A percentile compares a stretch with the other conserved stretches of the same genome.
phyloP scores from a whole-genome alignment of 2,329 filamentous ascomycete genomes.

The Volutella citrinella region DNA sequence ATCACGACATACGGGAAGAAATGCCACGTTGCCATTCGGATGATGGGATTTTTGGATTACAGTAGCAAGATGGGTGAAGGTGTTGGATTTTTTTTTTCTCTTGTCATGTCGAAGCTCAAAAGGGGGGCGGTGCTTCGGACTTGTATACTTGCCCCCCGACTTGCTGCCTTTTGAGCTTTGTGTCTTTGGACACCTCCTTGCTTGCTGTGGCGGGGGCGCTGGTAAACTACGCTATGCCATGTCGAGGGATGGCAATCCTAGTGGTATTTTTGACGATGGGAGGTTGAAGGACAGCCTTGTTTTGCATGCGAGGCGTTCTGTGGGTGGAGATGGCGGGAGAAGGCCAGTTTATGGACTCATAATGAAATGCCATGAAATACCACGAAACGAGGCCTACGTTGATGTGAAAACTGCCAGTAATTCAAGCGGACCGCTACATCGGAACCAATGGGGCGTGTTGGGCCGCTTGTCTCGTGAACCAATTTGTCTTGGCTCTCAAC shows the following conservation, averaged over 20 bases:
- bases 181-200: no score
- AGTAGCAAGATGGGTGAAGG: neutral
- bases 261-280: neutral
- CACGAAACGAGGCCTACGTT: neutral
- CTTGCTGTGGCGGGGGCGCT: no score
- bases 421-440: no score
- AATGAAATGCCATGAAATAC: constrained; percentile 7
- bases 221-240: neutral
- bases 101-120: constrained; percentile 4
- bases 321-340: neutral
- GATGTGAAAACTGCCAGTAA: no score
- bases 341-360: constrained; percentile 2
- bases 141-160: constrained; percentile 4
- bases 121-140: constrained; percentile 1
- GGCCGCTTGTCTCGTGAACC: no score
- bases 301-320: constrained; percentile 11
- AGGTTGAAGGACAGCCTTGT: neutral
- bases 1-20: constrained; percentile 1
- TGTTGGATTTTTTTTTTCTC: neutral
- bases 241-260: constrained; percentile 5
- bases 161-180: neutral
- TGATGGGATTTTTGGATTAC: constrained; percentile 3
- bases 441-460: no score
- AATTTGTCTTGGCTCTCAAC: no score
- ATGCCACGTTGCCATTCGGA: constrained; percentile 3